These are phyloP conservation scores for Kitagawia praeruptora DNA, from an alignment of 129 eudicot species.

Conservation along the genomic window DNA sequence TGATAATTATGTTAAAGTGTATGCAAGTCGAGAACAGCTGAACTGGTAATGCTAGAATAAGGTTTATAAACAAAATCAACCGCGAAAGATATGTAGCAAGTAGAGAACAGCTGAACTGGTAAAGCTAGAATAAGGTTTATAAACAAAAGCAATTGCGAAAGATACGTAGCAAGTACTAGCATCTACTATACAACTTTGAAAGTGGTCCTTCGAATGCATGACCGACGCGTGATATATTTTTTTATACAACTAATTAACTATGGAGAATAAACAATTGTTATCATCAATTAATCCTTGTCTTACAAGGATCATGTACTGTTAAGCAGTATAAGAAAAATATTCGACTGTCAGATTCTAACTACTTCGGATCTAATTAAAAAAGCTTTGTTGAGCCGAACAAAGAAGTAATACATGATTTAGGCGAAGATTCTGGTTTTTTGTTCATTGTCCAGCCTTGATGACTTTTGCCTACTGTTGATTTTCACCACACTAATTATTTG, in stretches of 20 bases:
- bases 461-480: neutral
- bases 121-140: too few relatives aligned
- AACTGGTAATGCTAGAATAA: too few relatives aligned
- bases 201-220: neutral
- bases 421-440: conserved; percentile 15
- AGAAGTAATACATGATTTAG: neutral
- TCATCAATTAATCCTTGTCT: neutral
- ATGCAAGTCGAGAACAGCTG: too few relatives aligned
- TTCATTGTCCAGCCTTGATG: neutral
- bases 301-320: neutral
- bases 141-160: too few relatives aligned
- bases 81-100: too few relatives aligned
- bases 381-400: neutral
- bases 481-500: neutral
- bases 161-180: neutral
- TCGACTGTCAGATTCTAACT: neutral
- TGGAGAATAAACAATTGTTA: neutral
- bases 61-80: too few relatives aligned
- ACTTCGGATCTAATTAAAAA: neutral
- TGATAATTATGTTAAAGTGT: too few relatives aligned
- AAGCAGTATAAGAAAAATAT: neutral
- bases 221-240: neutral
- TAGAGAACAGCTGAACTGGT: too few relatives aligned
- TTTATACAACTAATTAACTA: too few relatives aligned
- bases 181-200: neutral